Evolutionary conservation across 2,329 filamentous ascomycete genomes (phyloP).

Genomic region (Phyllachora maydis): DNA sequence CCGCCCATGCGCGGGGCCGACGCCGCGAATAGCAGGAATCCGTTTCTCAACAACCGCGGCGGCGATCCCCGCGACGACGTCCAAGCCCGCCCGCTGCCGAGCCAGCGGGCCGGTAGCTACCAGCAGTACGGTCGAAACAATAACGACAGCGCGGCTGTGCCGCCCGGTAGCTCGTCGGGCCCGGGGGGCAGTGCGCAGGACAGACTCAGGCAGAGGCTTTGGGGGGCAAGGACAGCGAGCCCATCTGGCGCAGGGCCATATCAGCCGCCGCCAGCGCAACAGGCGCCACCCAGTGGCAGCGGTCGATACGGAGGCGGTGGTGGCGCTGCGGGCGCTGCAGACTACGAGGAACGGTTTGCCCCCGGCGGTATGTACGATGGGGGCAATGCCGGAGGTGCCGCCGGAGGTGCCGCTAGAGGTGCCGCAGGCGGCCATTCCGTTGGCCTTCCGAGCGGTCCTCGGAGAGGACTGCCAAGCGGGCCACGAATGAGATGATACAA

Average conservation of each 20-base stretch:
- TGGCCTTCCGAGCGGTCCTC: constrained; percentile 3
- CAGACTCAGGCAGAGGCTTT: constrained; percentile 59
- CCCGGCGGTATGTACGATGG: constrained; percentile 22
- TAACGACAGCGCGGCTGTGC: constrained; percentile 11
- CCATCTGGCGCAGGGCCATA: constrained; percentile 26
- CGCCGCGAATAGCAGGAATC: constrained; percentile 7
- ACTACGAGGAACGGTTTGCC: constrained; percentile 23
- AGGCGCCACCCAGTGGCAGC: constrained; percentile 2
- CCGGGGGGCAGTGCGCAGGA: constrained; percentile 52
- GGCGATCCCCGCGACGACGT: constrained; percentile 13
- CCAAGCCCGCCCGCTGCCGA: constrained; percentile 42
- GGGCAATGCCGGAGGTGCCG: too few species aligned
- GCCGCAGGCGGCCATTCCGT: constrained; percentile 1
- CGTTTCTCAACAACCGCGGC: constrained; percentile 10
- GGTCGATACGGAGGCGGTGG: constrained; percentile 8
- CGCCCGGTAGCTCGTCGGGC: too few species aligned
- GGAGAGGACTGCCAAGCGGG: constrained; percentile 23
- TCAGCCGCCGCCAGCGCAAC: constrained; percentile 18
- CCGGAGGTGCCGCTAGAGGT: constrained; percentile 9
- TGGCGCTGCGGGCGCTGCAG: constrained; percentile 11
- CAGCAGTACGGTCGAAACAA: constrained; percentile 24
- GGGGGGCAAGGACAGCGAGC: constrained; percentile 37
- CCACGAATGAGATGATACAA: constrained; percentile 12
- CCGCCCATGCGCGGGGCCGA: constrained; percentile 10
- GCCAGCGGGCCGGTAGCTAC: constrained; percentile 55